Evolutionary conservation across 2,329 filamentous ascomycete species (phyloP).

Genomic region (Pseudocercospora eumusae): DNA sequence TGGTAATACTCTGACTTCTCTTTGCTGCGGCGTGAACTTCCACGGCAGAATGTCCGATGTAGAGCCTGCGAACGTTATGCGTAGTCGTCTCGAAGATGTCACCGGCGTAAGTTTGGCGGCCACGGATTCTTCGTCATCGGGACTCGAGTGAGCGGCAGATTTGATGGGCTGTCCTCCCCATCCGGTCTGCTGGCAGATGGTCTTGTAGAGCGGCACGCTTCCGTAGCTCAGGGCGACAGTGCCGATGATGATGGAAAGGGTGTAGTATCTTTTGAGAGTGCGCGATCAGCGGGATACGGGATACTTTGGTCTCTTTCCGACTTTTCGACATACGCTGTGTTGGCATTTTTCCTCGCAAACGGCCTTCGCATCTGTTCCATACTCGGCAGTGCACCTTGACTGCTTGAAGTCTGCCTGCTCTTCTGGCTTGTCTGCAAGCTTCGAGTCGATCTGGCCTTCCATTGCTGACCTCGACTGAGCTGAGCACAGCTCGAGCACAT

Average conservation of each 20-base stretch:
- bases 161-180: conserved; percentile 93
- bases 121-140: conserved; percentile 52
- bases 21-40: conserved; percentile 96
- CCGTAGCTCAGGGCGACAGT: conserved; percentile 80
- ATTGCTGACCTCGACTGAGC: conserved; percentile 14
- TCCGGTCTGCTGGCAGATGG: conserved; percentile 83
- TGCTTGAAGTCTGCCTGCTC: conserved; percentile 23
- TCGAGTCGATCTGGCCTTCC: conserved; percentile 36
- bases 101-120: conserved; percentile 78
- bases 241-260: conserved; percentile 73
- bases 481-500: conserved; percentile 28
- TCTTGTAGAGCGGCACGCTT: conserved; percentile 84
- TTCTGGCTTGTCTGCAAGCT: conserved; percentile 31
- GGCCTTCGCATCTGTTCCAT: conserved; percentile 67
- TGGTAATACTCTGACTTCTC: conserved; percentile 90
- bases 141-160: conserved; percentile 76
- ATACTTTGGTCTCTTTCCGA: conserved; percentile 21
- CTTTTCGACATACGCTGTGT: conserved; percentile 57
- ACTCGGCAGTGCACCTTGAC: conserved; percentile 45
- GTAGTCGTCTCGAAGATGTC: conserved; percentile 76
- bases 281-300: conserved; percentile 2
- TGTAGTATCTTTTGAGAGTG: conserved; percentile 62
- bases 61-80: conserved; percentile 93
- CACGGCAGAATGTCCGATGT: conserved; percentile 94
- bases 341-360: conserved; percentile 68